Conservation (phyloP, 495 filamentous ascomycete genomes). For the Penicillium cinerascens region DNA sequence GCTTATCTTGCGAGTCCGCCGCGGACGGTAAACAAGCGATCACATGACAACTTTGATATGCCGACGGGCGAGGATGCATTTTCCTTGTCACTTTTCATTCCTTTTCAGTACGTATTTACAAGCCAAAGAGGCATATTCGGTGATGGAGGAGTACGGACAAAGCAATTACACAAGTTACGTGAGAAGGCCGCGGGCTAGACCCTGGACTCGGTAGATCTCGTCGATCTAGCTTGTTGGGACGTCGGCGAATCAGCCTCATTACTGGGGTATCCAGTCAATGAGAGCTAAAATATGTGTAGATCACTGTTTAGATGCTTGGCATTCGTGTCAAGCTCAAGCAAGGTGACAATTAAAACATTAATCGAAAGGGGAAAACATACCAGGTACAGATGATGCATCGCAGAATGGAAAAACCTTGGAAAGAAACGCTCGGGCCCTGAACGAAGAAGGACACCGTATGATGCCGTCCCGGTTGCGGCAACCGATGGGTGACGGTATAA, state of each 20-base stretch:
- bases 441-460: not conserved
- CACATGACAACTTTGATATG: slow-evolving; percentile 5
- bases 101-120: not conserved
- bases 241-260: slow-evolving; percentile 6
- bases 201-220: slow-evolving; percentile 11
- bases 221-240: slow-evolving; percentile 16
- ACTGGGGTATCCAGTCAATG: not conserved
- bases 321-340: not conserved
- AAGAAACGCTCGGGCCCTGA: not conserved
- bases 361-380: not conserved
- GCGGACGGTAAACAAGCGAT: slow-evolving; percentile 11
- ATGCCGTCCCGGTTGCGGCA: slow-evolving; percentile 18
- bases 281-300: not conserved
- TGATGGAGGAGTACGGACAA: not conserved
- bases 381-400: slow-evolving; percentile 1
- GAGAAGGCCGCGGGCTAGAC: not conserved
- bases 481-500: slow-evolving; percentile 8
- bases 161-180: not conserved
- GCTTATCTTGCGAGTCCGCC: not conserved
- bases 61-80: not conserved
- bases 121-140: not conserved
- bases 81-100: not conserved
- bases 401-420: not conserved
- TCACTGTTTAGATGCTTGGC: not conserved
- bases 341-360: not conserved